phyloP scores from a whole-genome alignment of 208 protist genomes.

The Entamoeba invadens region DNA sequence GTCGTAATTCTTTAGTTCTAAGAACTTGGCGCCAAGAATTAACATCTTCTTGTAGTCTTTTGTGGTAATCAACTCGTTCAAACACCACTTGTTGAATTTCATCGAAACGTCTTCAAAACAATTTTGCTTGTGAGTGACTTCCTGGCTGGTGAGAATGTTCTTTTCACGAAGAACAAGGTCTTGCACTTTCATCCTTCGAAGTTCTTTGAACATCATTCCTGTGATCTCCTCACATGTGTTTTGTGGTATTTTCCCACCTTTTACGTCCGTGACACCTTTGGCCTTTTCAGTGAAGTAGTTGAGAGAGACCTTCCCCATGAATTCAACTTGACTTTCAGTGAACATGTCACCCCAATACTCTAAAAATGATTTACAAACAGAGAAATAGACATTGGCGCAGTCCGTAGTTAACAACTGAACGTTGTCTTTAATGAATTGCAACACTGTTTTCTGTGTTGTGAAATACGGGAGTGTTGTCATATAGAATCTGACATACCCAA shows the following conservation, averaged over 20 bases:
- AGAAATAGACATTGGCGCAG: background rate
- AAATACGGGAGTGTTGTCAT: background rate
- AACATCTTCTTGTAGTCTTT: background rate
- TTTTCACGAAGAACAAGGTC: background rate
- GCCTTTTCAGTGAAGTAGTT: background rate
- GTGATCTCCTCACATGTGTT: background rate
- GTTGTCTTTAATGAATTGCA: background rate
- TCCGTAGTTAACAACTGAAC: background rate
- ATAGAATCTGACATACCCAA: background rate
- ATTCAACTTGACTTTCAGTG: background rate
- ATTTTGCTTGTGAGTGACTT: too few species aligned
- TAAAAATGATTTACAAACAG: background rate
- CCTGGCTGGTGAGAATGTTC: too few species aligned
- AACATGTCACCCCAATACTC: background rate
- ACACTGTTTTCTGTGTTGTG: background rate
- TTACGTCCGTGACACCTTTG: background rate
- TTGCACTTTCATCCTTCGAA: background rate
- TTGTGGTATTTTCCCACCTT: background rate
- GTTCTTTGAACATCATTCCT: background rate
- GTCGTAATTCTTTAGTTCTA: background rate
- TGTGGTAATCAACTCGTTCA: background rate
- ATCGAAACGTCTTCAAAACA: background rate
- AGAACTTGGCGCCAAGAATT: background rate
- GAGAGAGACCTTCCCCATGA: background rate
- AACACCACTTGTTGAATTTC: background rate